Base-by-base conservation (phyloP, 306 rosid genomes). In the Sicyos edulis region DNA sequence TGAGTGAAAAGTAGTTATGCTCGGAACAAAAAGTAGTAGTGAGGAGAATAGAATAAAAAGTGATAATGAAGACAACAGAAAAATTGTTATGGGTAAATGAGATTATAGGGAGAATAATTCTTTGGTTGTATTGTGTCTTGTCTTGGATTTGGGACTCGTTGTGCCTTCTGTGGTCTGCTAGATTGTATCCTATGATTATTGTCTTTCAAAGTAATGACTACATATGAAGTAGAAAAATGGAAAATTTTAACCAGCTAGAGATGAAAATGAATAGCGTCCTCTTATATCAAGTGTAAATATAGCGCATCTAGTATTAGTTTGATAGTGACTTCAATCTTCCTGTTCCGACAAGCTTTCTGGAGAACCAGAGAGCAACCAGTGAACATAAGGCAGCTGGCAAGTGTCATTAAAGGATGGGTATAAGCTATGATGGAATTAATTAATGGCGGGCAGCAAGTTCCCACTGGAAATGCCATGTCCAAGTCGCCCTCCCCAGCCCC, bases 381-480 rank as follows among this genome's bases (percentile, higher is more conserved):
- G n/a, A 13, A 64, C 53, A 21, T 10, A 17, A 11, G 11, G 70
- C 16, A 19, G 37, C 72, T 66, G 55, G 51, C 54, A 21, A 66
- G 72, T 66, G 72, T 66, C 54, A 66, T 52, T 62, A 65, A 24
- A 1, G 70, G 26, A 65, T 65, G 34, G 2, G 19, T 16, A 66
- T 66, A 19, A 22, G 17, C 55, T 68, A 49, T 22, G 54, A 21
- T 68, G 19, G 71, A 20, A 22, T 68, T 32, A 32, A 32, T 32
- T 49, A 68, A 68, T 68, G 73, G 57, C 14, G 73, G 73, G 73
- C 57, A 68, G 22, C 57, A 49, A 68, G 22, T 49, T 44, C 20
- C 72, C 40, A 68, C 57, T 47, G 42, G 72, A 67, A 42, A 45
- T 67, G 40, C 19, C 71, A 20, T 21, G 34, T 66, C 37, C 72